Percentiles rank a stretch among this genome's conserved stretches.
These are phyloP conservation scores for Diaporthe destruens DNA, from an alignment of 2,329 filamentous ascomycete genomes.

Conservation along the genomic window DNA sequence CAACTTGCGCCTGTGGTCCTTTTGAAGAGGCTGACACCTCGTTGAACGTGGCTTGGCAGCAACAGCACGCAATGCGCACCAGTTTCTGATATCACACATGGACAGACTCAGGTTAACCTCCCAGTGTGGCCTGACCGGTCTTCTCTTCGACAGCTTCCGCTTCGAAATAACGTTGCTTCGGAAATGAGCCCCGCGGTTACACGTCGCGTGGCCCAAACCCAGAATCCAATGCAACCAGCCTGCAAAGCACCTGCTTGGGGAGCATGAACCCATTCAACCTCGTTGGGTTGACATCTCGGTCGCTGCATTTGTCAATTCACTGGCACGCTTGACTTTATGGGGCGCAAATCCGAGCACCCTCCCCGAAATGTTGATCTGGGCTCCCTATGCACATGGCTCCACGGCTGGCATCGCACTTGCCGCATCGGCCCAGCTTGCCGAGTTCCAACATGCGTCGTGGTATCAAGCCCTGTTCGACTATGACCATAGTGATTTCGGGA, in stretches of 20 bases:
- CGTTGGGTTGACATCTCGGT: background rate
- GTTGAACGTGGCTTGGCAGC: background rate
- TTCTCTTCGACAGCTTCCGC: background rate
- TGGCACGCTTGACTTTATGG: background rate
- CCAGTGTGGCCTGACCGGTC: slow-evolving; percentile 11
- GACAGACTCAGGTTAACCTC: background rate
- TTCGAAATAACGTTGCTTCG: slow-evolving; percentile 14
- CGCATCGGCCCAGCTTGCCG: background rate
- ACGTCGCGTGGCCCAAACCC: background rate
- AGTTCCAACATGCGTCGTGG: background rate
- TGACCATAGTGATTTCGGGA: background rate
- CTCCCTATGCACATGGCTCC: too few species aligned
- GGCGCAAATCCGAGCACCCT: too few species aligned
- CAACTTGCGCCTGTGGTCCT: background rate
- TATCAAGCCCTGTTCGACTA: background rate
- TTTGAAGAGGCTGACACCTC: background rate
- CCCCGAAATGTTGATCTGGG: background rate
- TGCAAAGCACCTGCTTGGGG: background rate
- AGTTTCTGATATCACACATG: background rate
- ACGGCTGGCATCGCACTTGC: background rate
- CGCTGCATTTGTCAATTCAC: background rate
- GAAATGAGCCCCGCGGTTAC: background rate
- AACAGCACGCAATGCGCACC: background rate
- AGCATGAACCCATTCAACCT: background rate
- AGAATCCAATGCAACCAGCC: background rate